Conservation (phyloP, 371 early-diverging fungal species). For the Smittium mucronatum region DNA sequence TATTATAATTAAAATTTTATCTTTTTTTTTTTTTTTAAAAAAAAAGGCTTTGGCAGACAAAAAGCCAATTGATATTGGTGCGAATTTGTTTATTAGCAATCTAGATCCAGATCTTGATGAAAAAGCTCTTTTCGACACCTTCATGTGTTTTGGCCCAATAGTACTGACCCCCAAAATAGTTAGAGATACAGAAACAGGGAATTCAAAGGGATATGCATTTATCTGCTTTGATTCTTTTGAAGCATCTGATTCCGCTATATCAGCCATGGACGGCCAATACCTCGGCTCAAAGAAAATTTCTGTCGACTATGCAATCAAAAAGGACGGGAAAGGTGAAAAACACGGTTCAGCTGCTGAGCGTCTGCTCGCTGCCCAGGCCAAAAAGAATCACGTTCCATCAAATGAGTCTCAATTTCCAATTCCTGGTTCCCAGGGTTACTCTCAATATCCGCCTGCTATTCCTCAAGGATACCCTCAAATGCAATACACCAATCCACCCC, state of each 20-base stretch:
- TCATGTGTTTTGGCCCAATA: conserved; percentile 86
- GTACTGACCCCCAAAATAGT: conserved; percentile 78
- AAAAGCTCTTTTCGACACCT: conserved; percentile 88
- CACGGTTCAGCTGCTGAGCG: conserved; percentile 96
- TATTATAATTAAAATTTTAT: not conserved
- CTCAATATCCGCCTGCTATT: no score
- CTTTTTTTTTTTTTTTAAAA: not conserved
- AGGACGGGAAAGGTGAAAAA: conserved; percentile 94
- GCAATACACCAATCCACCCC: no score
- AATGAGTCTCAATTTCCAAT: not conserved
- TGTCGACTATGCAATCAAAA: conserved; percentile 91
- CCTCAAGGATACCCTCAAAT: not conserved
- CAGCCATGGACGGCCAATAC: conserved; percentile 95
- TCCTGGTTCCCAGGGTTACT: no score
- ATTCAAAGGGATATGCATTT: conserved; percentile 89
- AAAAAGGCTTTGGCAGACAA: conserved; percentile 40
- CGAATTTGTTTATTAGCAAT: conserved; percentile 92
- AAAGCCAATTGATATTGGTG: conserved; percentile 87
- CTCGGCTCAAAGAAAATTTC: conserved; percentile 82
- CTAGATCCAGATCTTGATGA: conserved; percentile 90
- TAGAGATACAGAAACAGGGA: conserved; percentile 76
- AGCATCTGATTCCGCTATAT: conserved; percentile 88
- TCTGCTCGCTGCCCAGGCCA: conserved; percentile 81
- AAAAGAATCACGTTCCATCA: conserved; percentile 33
- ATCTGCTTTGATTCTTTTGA: conserved; percentile 89